phyloP scores from a whole-genome alignment of 2,329 filamentous ascomycete species.

The Stachybotrys chartarum region DNA sequence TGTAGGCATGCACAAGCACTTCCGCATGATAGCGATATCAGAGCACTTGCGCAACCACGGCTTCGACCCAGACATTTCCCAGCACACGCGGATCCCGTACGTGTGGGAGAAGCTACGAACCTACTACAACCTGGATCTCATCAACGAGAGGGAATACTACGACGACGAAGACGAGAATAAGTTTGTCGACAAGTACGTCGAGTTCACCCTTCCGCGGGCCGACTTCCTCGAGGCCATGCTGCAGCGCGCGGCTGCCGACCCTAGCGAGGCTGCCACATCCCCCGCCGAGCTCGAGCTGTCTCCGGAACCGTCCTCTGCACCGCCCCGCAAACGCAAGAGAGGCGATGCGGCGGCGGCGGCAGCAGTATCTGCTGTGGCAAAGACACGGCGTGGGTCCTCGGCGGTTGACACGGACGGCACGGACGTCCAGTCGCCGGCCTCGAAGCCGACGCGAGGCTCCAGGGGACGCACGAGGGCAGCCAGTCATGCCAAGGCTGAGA shows the following conservation, averaged over 20 bases:
- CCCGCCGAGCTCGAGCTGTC: conserved; percentile 36
- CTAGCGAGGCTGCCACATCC: conserved; percentile 41
- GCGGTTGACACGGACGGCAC: conserved; percentile 41
- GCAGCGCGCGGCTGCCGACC: conserved; percentile 34
- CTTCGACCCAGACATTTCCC: conserved; percentile 59
- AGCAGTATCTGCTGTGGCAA: not conserved
- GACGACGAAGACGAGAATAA: conserved; percentile 43
- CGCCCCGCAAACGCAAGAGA: conserved; percentile 38
- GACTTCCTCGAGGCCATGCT: conserved; percentile 41
- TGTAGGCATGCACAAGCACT: conserved; percentile 85
- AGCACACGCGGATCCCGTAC: conserved; percentile 80
- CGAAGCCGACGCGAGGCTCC: conserved; percentile 33
- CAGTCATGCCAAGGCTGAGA: conserved; percentile 32
- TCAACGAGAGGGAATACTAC: conserved; percentile 75
- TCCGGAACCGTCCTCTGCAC: conserved; percentile 19
- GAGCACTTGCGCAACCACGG: conserved; percentile 75
- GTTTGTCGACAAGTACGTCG: conserved; percentile 53
- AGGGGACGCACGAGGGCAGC: conserved; percentile 36
- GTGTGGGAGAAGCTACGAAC: conserved; percentile 85
- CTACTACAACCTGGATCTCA: conserved; percentile 77
- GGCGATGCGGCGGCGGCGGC: conserved; percentile 28
- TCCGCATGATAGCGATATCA: conserved; percentile 81
- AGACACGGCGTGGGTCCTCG: conserved; percentile 26
- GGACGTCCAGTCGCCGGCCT: conserved; percentile 26
- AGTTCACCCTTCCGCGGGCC: conserved; percentile 53